Conservation (phyloP, 192 early-diverging fungal species). For the Entomortierella beljakovae region DNA sequence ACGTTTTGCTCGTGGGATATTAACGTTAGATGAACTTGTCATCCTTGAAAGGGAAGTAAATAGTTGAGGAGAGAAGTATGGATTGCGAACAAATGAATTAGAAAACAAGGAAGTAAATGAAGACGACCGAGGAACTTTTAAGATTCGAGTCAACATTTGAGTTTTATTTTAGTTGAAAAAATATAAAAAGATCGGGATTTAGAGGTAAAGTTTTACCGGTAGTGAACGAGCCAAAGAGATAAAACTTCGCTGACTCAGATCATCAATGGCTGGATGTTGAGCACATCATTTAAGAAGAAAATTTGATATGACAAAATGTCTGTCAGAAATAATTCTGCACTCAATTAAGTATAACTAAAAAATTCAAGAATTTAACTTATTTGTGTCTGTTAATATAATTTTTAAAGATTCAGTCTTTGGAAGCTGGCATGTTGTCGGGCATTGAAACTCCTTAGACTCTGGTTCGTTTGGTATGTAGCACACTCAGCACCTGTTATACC, state of each 20-base stretch:
- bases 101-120: constrained; percentile 9
- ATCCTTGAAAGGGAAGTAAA: not conserved
- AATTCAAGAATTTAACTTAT: too few species aligned
- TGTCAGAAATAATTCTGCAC: too few species aligned
- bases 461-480: too few species aligned
- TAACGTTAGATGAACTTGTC: constrained; percentile 3
- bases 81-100: not conserved
- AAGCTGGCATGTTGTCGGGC: too few species aligned
- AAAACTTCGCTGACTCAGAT: not conserved
- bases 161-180: not conserved
- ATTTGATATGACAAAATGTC: too few species aligned
- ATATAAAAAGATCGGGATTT: not conserved
- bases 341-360: too few species aligned
- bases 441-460: too few species aligned
- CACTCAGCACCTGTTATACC: too few species aligned
- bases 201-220: constrained; percentile 1
- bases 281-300: constrained; percentile 3
- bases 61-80: not conserved
- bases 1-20: constrained; percentile 51
- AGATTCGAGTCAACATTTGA: constrained; percentile 36
- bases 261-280: too few species aligned
- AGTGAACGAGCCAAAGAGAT: not conserved
- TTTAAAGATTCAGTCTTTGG: too few species aligned
- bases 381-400: too few species aligned
- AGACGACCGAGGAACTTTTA: not conserved